These are phyloP conservation scores for Apiospora phragmitis DNA, from an alignment of 2,329 filamentous ascomycete species.

Conservation along the genomic window DNA sequence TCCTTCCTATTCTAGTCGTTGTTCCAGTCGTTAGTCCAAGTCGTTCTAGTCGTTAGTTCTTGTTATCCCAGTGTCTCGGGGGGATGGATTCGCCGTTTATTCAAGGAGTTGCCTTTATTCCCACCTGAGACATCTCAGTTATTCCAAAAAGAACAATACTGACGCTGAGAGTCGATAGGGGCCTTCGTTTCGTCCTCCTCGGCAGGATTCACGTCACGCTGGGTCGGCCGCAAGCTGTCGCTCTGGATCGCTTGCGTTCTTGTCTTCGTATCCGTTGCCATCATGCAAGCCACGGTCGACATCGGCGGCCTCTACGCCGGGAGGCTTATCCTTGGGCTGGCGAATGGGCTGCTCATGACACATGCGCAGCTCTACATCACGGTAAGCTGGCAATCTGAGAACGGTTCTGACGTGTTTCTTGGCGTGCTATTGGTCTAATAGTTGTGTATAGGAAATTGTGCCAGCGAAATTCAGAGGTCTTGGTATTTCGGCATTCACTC, in stretches of 20 bases:
- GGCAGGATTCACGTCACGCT: slow-evolving; percentile 39
- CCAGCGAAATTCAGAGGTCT: slow-evolving; percentile 48
- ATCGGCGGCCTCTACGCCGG: slow-evolving; percentile 51
- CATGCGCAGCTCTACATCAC: slow-evolving; percentile 30
- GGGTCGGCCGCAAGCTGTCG: slow-evolving; percentile 35
- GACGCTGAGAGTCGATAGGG: too few relatives aligned
- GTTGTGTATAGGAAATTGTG: not conserved
- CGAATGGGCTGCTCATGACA: slow-evolving; percentile 40
- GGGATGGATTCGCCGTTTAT: too few relatives aligned
- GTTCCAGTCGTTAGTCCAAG: too few relatives aligned
- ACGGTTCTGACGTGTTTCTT: accelerated
- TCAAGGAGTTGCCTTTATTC: too few relatives aligned
- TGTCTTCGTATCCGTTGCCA: slow-evolving; percentile 43
- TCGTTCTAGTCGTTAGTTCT: too few relatives aligned
- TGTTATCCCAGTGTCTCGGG: too few relatives aligned
- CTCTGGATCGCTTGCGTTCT: slow-evolving; percentile 41
- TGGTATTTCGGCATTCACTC: slow-evolving; percentile 47
- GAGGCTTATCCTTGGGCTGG: slow-evolving; percentile 48
- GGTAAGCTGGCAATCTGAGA: slow-evolving; percentile 17
- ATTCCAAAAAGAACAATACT: too few relatives aligned
- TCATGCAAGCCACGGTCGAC: slow-evolving; percentile 50
- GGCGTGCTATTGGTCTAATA: not conserved
- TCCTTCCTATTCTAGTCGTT: too few relatives aligned
- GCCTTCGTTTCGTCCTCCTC: slow-evolving; percentile 45
- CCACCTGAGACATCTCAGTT: too few relatives aligned